These are phyloP conservation scores for Penicillium decumbens DNA, from an alignment of 2,329 filamentous ascomycete species.

Conservation along the genomic window DNA sequence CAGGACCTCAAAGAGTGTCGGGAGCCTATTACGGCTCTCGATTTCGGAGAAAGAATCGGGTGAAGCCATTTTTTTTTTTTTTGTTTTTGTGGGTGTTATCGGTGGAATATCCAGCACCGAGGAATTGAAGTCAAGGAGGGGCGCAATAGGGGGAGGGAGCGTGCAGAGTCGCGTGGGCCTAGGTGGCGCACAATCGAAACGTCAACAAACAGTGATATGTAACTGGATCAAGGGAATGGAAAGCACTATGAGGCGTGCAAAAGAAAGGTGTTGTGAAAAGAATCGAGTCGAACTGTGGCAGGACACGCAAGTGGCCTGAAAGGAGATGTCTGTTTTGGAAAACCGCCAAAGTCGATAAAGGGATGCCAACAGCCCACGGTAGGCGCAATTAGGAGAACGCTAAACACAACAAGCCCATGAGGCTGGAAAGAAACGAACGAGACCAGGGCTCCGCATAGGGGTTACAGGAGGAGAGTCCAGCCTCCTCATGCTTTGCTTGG, in stretches of 20 bases:
- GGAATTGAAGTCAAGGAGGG: slow-evolving; percentile 13
- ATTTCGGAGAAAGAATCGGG: slow-evolving; percentile 32
- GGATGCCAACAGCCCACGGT: slow-evolving; percentile 10
- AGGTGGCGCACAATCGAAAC: background rate
- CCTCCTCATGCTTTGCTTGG: slow-evolving; percentile 3
- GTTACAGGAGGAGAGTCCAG: slow-evolving; percentile 14
- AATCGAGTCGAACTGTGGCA: slow-evolving; percentile 8
- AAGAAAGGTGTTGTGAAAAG: slow-evolving; percentile 8
- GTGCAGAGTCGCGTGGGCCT: slow-evolving; percentile 9
- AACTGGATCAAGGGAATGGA: slow-evolving; percentile 6
- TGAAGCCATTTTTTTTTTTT: slow-evolving; percentile 30
- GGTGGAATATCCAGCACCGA: slow-evolving; percentile 17
- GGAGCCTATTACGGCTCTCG: slow-evolving; percentile 71
- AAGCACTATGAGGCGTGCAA: slow-evolving; percentile 1
- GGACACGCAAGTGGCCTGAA: slow-evolving; percentile 9
- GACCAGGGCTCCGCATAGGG: slow-evolving; percentile 7
- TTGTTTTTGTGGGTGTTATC: background rate
- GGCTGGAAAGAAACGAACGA: slow-evolving; percentile 13
- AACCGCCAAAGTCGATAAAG: background rate
- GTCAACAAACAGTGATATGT: background rate
- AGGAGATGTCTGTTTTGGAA: slow-evolving; percentile 5
- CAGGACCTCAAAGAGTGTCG: slow-evolving; percentile 91
- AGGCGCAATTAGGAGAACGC: slow-evolving; percentile 3
- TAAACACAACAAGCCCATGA: slow-evolving; percentile 9
- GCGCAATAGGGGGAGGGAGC: slow-evolving; percentile 20